Conservation (phyloP, 768 basidiomycete species). For the Paxillus involutus region DNA sequence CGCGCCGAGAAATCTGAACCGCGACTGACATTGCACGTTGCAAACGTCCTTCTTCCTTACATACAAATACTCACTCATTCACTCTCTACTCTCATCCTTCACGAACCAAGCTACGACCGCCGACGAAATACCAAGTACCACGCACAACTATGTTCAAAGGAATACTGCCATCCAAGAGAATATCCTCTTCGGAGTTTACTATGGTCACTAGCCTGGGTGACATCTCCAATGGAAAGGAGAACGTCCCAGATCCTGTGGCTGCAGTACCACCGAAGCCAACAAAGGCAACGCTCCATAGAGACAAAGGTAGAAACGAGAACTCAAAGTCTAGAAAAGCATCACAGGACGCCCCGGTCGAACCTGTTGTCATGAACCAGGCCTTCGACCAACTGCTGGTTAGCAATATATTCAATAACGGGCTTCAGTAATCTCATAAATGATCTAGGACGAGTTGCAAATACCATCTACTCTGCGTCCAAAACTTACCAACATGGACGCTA, state of each 20-base stretch:
- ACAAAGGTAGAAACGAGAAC: constrained; percentile 40
- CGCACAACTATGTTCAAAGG: constrained; percentile 68
- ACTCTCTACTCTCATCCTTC: background rate
- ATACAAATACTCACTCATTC: background rate
- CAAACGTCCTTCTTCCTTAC: background rate
- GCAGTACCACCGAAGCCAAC: constrained; percentile 30
- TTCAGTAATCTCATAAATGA: background rate
- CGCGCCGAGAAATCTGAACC: constrained; percentile 33
- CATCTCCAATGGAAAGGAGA: constrained; percentile 63
- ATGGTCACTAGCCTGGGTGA: constrained; percentile 61
- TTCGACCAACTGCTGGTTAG: constrained; percentile 83
- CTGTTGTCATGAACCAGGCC: constrained; percentile 55
- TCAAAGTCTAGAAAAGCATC: constrained; percentile 44
- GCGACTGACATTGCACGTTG: constrained; percentile 14
- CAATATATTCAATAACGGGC: background rate
- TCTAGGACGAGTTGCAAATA: constrained; percentile 87
- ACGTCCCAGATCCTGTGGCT: constrained; percentile 47
- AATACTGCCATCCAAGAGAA: constrained; percentile 69
- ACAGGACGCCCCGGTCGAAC: constrained; percentile 36
- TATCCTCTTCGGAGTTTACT: constrained; percentile 68
- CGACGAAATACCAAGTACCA: background rate
- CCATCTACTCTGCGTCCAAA: constrained; percentile 76
- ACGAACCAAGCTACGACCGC: constrained; percentile 4
- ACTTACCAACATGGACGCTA: constrained; percentile 75
- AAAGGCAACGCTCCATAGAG: constrained; percentile 18